Evolutionary conservation across 352 stramenopile genomes (phyloP), one percentile per base, ranked within the genome.

Genomic region (Pythium biforme): DNA sequence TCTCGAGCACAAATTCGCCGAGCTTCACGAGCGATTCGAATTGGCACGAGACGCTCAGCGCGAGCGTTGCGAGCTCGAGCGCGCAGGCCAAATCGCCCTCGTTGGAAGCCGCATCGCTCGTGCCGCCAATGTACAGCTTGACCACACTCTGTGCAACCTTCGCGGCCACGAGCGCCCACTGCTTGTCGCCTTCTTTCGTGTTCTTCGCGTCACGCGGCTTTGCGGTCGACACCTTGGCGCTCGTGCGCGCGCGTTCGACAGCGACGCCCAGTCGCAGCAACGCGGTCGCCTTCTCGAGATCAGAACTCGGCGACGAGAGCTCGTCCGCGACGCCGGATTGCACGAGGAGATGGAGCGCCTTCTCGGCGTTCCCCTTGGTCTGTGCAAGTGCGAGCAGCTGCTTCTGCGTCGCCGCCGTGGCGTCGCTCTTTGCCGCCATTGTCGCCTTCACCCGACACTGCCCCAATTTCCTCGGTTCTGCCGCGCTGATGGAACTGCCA

Each of bases 1-100:
- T 93, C 48, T 91, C 83, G 23, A 88, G 23, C 50, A 91, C 81
- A 33, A 90, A 67, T 23, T 90, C 81, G 25, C 73, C 72, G 14
- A 93, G 63, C 17, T 67, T 70, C 22, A 85, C 69, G 26, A 69
- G 54, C 46, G 70, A 54, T 55, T 89, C 81, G 34, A 77, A 60
- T 14, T 66, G 62, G 59, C 71, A 81, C 23, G 72, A 74, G 23
- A 90, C 61, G 14, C 77, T 83, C 26, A 93, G 66, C 41, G 80
- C 83, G 22, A 78, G 55, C 43, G 69, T 75, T 5, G 76, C 78
- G 33, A 89, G 65, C 41, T 90, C 78, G 65, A 93, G 72, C 19
- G 75, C 64, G 11, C 71, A 27, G 4, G 75, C 17, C 53, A 83
- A 64, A 9, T 69, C 57, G n/a, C 70, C 52, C 49, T 70, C 43